Percentiles rank a stretch among this genome's conserved stretches.
Evolutionary conservation across 768 basidiomycete genomes (phyloP).

Genomic region (Coprinopsis cinerea): DNA sequence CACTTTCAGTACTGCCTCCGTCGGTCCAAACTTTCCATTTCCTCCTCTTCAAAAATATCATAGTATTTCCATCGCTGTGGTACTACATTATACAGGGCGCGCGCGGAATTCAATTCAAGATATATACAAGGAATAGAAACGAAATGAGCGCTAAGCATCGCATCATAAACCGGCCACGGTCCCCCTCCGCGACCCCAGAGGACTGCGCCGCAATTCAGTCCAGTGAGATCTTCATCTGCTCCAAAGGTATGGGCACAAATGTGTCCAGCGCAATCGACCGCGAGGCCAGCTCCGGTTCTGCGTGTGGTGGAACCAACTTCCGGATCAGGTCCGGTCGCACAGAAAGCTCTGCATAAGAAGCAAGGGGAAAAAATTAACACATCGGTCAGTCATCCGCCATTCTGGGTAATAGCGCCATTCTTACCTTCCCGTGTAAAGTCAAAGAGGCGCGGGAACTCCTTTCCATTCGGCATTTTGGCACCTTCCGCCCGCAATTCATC

Average conservation of each 20-base stretch:
- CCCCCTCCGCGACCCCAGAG: slow-evolving; percentile 16
- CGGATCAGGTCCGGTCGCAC: slow-evolving; percentile 92
- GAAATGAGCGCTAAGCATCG: slow-evolving; percentile 20
- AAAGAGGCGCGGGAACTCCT: slow-evolving; percentile 91
- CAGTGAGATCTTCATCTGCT: slow-evolving; percentile 90
- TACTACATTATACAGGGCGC: slow-evolving; percentile 19
- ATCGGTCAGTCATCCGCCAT: slow-evolving; percentile 9
- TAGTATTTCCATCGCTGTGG: slow-evolving; percentile 16
- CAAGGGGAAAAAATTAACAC: too few relatives aligned
- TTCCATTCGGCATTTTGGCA: slow-evolving; percentile 93
- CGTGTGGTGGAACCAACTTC: slow-evolving; percentile 84
- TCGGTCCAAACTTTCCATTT: slow-evolving; percentile 10
- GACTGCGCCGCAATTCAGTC: slow-evolving; percentile 49
- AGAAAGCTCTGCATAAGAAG: slow-evolving; percentile 68
- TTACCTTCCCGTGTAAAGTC: slow-evolving; percentile 94
- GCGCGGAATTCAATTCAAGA: slow-evolving; percentile 36
- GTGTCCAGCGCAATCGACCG: slow-evolving; percentile 83
- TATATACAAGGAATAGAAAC: slow-evolving; percentile 30
- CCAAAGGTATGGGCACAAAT: slow-evolving; percentile 96
- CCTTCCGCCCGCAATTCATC: slow-evolving; percentile 91
- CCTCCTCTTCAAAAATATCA: slow-evolving; percentile 16
- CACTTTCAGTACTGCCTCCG: too few relatives aligned
- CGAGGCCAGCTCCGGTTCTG: slow-evolving; percentile 82
- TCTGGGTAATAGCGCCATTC: slow-evolving; percentile 18
- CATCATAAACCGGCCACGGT: slow-evolving; percentile 6